These are phyloP conservation scores for Claviceps maximensis DNA, from an alignment of 2,329 filamentous ascomycete species.

Conservation along the genomic window DNA sequence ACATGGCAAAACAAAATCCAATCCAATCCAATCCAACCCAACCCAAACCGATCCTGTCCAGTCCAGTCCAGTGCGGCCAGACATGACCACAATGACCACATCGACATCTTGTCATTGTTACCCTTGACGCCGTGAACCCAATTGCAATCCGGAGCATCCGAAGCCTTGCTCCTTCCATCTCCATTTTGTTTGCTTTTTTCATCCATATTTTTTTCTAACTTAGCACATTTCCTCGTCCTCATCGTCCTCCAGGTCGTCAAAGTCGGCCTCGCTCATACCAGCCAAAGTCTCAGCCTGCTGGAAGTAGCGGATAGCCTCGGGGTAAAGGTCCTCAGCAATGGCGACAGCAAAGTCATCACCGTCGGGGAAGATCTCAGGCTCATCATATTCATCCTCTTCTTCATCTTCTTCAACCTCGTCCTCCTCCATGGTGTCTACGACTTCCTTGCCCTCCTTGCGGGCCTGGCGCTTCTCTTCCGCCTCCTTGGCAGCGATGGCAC, in stretches of 20 bases:
- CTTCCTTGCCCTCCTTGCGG: conserved; percentile 37
- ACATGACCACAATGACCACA: not conserved
- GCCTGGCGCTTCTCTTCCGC: conserved; percentile 43
- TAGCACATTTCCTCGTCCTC: conserved; percentile 31
- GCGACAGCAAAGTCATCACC: conserved; percentile 72
- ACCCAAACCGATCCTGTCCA: too few relatives aligned
- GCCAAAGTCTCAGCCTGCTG: conserved; percentile 54
- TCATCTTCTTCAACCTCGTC: conserved; percentile 50
- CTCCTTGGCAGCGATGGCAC: conserved; percentile 44
- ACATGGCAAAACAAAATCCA: conserved; percentile 6
- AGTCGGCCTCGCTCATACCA: conserved; percentile 54
- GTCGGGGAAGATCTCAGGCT: conserved; percentile 74
- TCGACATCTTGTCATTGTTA: not conserved
- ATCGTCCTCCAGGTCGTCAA: conserved; percentile 33
- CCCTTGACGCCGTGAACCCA: not conserved
- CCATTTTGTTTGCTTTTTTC: not conserved
- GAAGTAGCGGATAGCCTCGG: conserved; percentile 80
- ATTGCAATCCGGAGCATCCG: not conserved
- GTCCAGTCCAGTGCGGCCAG: not conserved
- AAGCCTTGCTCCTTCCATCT: not conserved
- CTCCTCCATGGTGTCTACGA: conserved; percentile 27
- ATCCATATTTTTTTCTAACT: not conserved
- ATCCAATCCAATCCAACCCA: not conserved
- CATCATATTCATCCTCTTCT: conserved; percentile 50
- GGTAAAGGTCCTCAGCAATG: conserved; percentile 80